Conservation (phyloP, 306 rosid genomes). For the Dalbergia cochinchinensis region DNA sequence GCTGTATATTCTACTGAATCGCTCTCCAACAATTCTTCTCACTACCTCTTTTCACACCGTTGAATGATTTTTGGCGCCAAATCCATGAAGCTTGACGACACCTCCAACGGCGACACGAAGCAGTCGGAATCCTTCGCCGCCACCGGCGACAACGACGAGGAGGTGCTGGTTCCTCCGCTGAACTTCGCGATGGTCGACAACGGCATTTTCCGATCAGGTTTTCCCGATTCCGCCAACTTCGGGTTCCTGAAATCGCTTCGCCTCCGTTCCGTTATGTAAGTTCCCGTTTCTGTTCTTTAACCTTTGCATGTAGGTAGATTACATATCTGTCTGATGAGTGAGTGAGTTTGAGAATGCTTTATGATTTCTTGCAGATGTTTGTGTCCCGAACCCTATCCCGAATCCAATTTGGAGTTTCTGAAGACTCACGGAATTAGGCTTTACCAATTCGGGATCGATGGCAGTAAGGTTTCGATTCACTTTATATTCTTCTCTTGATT, state of each 20-base stretch:
- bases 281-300: conserved; percentile 29
- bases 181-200: conserved; percentile 77
- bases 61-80: conserved; percentile 53
- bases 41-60: conserved; percentile 20
- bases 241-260: conserved; percentile 69
- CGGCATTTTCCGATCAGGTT: conserved; percentile 72
- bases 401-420: conserved; percentile 55
- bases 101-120: conserved; percentile 42
- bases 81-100: conserved; percentile 61
- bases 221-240: conserved; percentile 69
- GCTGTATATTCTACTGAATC: conserved; percentile 53
- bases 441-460: conserved; percentile 71
- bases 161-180: conserved; percentile 71
- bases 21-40: background rate
- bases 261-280: conserved; percentile 74
- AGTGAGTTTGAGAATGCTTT: background rate
- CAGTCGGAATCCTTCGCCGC: conserved; percentile 10
- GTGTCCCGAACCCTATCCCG: conserved; percentile 77
- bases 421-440: conserved; percentile 63
- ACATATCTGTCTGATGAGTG: background rate
- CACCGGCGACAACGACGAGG: conserved; percentile 46
- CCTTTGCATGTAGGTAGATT: background rate
- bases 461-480: conserved; percentile 59
- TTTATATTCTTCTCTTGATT: background rate
- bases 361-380: conserved; percentile 57